These are phyloP conservation scores for Cyclostephanos invisitatus DNA, from an alignment of 108 stramenopile species.

Conservation along the genomic window DNA sequence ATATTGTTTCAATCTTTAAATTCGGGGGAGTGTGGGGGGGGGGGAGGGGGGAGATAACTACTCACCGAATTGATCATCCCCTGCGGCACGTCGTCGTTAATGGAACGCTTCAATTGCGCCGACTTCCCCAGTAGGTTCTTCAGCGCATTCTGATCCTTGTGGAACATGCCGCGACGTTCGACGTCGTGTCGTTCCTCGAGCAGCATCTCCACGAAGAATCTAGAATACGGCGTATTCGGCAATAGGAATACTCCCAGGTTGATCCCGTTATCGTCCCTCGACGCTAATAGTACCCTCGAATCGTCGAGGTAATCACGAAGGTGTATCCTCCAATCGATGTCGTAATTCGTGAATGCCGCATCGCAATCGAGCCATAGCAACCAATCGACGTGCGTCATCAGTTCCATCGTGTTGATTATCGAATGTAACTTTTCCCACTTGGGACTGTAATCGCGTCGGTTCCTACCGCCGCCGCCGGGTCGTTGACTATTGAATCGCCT, in stretches of 20 bases:
- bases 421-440: slow-evolving; percentile 36
- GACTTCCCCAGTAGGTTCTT: slow-evolving; percentile 7
- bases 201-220: slow-evolving; percentile 19
- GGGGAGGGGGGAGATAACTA: neutral
- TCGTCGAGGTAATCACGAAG: slow-evolving; percentile 5
- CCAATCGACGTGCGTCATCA: slow-evolving; percentile 15
- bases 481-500: too few relatives aligned
- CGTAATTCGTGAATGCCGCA: slow-evolving; percentile 40
- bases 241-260: slow-evolving; percentile 33
- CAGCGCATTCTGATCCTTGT: slow-evolving; percentile 30
- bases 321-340: slow-evolving; percentile 29
- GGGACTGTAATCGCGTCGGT: neutral
- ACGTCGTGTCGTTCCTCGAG: slow-evolving; percentile 9
- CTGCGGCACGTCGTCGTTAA: neutral
- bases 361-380: slow-evolving; percentile 38
- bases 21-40: neutral
- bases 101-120: neutral
- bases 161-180: neutral
- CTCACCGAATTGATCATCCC: neutral
- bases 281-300: slow-evolving; percentile 18
- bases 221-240: slow-evolving; percentile 13
- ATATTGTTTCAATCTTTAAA: too few relatives aligned
- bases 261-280: slow-evolving; percentile 22
- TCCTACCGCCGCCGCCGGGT: neutral
- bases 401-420: slow-evolving; percentile 14